Conservation (phyloP, 768 basidiomycete species). For the Myochromella boudieri region DNA sequence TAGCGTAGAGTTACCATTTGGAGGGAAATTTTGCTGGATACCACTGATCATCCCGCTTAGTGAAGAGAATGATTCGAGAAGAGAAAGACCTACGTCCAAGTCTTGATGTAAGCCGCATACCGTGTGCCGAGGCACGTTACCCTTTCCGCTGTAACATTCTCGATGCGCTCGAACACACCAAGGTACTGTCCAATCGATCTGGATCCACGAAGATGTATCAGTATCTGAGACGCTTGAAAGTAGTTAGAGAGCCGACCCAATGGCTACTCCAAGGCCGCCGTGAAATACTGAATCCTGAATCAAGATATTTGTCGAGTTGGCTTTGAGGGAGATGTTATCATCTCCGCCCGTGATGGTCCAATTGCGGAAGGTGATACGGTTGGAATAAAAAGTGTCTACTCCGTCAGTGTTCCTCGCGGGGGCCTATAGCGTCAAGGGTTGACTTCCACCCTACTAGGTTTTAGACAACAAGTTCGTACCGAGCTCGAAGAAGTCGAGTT, state of each 20-base stretch:
- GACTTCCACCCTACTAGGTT: no score
- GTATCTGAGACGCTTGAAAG: neutral
- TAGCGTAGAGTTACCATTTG: slow-evolving; percentile 23
- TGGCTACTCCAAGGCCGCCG: slow-evolving; percentile 38
- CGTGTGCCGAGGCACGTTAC: slow-evolving; percentile 22
- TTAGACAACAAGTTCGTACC: slow-evolving; percentile 18
- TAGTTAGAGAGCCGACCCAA: slow-evolving; percentile 23
- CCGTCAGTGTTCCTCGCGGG: slow-evolving; percentile 37
- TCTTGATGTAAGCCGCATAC: slow-evolving; percentile 32
- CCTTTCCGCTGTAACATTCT: slow-evolving; percentile 28
- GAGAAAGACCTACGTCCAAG: slow-evolving; percentile 27
- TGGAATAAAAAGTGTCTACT: slow-evolving; percentile 33
- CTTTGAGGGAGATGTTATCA: slow-evolving; percentile 38
- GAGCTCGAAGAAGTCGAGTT: slow-evolving; percentile 35
- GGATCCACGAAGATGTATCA: neutral
- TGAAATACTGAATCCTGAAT: slow-evolving; percentile 36
- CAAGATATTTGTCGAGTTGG: slow-evolving; percentile 38
- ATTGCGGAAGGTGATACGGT: slow-evolving; percentile 36
- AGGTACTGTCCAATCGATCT: slow-evolving; percentile 34
- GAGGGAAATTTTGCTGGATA: slow-evolving; percentile 28
- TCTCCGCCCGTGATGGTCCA: slow-evolving; percentile 39
- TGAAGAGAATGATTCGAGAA: neutral
- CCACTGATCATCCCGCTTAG: slow-evolving; percentile 16
- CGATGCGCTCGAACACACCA: slow-evolving; percentile 26
- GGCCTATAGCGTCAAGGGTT: no score